These are phyloP conservation scores for Ramicandelaber brevisporus DNA, from an alignment of 192 early-diverging fungal species.

Conservation along the genomic window DNA sequence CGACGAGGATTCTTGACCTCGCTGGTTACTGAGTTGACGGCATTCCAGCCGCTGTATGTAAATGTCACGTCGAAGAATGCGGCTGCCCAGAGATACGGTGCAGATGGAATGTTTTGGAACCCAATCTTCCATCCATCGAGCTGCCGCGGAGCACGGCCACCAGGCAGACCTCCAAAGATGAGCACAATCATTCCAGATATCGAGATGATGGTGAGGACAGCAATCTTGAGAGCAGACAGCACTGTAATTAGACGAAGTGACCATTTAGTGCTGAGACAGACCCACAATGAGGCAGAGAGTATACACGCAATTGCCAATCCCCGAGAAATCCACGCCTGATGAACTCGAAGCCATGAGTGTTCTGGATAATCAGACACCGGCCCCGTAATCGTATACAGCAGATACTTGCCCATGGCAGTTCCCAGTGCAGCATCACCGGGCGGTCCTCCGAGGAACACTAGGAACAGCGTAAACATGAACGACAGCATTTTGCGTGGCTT, in stretches of 20 bases:
- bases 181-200: constrained; percentile 37
- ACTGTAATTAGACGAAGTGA: constrained; percentile 43
- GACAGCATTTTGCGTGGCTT: constrained; percentile 18
- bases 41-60: constrained; percentile 38
- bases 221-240: constrained; percentile 44
- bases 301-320: constrained; percentile 30
- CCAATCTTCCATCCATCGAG: constrained; percentile 25
- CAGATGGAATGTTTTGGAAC: constrained; percentile 27
- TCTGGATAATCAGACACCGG: background rate
- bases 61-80: constrained; percentile 25
- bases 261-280: constrained; percentile 30
- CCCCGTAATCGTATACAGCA: constrained; percentile 16
- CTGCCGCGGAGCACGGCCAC: constrained; percentile 7
- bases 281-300: constrained; percentile 26
- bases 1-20: constrained; percentile 62
- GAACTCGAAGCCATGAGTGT: constrained; percentile 2
- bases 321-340: constrained; percentile 17
- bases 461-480: constrained; percentile 22
- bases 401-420: constrained; percentile 22
- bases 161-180: constrained; percentile 25
- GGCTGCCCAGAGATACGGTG: constrained; percentile 13
- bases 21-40: constrained; percentile 51
- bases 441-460: constrained; percentile 21
- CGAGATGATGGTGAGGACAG: constrained; percentile 34
- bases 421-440: constrained; percentile 21